Evolutionary conservation across 2,329 filamentous ascomycete species (phyloP).

Genomic region (Colletotrichum lindemuthianum): DNA sequence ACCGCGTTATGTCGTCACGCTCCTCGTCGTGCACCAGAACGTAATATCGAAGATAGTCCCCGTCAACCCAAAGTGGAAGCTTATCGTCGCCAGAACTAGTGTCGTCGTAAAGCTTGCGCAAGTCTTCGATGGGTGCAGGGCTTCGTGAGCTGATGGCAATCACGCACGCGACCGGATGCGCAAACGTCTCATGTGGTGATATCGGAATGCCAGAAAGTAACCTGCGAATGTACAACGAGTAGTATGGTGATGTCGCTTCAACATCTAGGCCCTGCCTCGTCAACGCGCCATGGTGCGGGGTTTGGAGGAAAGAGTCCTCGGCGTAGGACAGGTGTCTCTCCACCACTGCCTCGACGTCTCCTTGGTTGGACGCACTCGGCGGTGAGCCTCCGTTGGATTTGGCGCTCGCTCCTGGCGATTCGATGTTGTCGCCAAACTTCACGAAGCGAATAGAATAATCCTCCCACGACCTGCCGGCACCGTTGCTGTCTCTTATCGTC

Average conservation of each 20-base stretch:
- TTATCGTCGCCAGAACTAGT: constrained; percentile 81
- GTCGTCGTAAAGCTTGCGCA: constrained; percentile 84
- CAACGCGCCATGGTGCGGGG: constrained; percentile 49
- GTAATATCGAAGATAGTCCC: constrained; percentile 94
- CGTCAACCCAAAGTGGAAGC: constrained; percentile 86
- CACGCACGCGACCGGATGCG: constrained; percentile 92
- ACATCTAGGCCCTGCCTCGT: constrained; percentile 54
- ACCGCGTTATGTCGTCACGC: constrained; percentile 89
- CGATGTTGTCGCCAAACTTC: constrained; percentile 70
- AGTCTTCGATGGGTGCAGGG: constrained; percentile 82
- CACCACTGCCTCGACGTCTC: constrained; percentile 82
- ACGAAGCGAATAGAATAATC: constrained; percentile 92
- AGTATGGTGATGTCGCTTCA: constrained; percentile 77
- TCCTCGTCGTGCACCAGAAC: constrained; percentile 97
- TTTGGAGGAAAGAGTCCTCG: constrained; percentile 65
- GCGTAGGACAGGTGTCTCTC: constrained; percentile 81
- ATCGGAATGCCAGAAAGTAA: constrained; percentile 83
- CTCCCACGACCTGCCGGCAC: constrained; percentile 83
- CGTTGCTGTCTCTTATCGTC: constrained; percentile 88
- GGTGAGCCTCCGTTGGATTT: constrained; percentile 45
- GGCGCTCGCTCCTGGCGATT: constrained; percentile 55
- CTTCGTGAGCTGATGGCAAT: constrained; percentile 95
- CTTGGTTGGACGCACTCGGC: constrained; percentile 49
- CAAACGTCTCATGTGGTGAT: constrained; percentile 89
- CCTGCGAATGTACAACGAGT: constrained; percentile 84